phyloP scores from a whole-genome alignment of 73 alveolate species.

The Paramecium sonneborni region DNA sequence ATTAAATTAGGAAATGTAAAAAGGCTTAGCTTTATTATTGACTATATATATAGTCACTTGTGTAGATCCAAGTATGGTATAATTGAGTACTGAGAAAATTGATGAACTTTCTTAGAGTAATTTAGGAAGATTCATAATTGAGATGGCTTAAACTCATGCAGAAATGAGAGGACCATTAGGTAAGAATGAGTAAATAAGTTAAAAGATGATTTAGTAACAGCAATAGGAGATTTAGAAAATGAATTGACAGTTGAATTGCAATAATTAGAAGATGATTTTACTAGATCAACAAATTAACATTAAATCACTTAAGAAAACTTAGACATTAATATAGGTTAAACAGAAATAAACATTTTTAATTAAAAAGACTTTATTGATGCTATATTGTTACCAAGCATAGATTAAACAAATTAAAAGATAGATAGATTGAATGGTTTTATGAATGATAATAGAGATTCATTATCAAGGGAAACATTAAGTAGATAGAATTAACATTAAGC shows the following conservation, averaged over 20 bases:
- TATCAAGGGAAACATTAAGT: constrained; percentile 4
- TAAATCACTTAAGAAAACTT: background rate
- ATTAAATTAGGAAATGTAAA: background rate
- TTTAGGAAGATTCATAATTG: constrained; percentile 39
- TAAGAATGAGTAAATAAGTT: background rate
- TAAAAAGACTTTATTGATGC: constrained; percentile 14
- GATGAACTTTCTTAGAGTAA: constrained; percentile 14
- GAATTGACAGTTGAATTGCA: constrained; percentile 24
- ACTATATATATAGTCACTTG: background rate
- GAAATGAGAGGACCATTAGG: constrained; percentile 58
- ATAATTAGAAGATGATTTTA: constrained; percentile 39
- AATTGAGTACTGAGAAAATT: constrained; percentile 9
- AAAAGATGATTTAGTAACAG: constrained; percentile 32
- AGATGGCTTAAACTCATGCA: constrained; percentile 43
- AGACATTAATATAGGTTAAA: constrained; percentile 12
- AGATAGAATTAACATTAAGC: constrained; percentile 50
- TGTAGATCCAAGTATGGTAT: background rate
- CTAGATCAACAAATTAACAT: constrained; percentile 41
- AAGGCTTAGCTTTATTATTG: background rate
- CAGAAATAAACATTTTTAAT: constrained; percentile 26
- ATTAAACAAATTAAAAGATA: background rate
- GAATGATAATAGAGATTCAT: constrained; percentile 35
- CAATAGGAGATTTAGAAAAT: background rate
- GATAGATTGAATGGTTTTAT: constrained; percentile 38
- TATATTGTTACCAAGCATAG: constrained; percentile 21